These are phyloP conservation scores for Debaryomyces castellii DNA, from an alignment of 805 yeast species.

Conservation along the genomic window DNA sequence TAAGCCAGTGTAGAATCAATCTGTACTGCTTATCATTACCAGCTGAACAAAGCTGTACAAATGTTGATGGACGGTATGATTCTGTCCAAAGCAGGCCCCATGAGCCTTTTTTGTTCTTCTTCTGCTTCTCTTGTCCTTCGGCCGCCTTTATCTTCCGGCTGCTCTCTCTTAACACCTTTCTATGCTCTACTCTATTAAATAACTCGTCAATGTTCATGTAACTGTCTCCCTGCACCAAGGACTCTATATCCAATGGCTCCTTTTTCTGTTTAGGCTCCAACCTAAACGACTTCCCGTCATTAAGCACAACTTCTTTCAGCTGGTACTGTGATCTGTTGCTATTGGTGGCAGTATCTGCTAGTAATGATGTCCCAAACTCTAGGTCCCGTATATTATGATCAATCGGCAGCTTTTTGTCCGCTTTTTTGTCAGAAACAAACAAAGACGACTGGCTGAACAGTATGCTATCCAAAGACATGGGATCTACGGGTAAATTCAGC, in stretches of 20 bases:
- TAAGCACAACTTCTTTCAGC: background rate
- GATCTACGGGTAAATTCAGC: background rate
- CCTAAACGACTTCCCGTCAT: slow-evolving; percentile 7
- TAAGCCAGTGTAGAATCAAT: slow-evolving; percentile 38
- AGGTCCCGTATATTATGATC: background rate
- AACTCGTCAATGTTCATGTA: slow-evolving; percentile 11
- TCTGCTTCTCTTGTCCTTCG: background rate
- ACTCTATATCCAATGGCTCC: background rate
- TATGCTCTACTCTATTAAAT: slow-evolving; percentile 18
- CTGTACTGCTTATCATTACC: slow-evolving; percentile 46
- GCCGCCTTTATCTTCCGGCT: slow-evolving; percentile 6
- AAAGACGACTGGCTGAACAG: slow-evolving; percentile 2
- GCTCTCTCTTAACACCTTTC: slow-evolving; percentile 15
- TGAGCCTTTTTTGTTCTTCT: background rate
- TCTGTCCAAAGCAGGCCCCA: slow-evolving; percentile 34
- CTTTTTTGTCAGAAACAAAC: background rate
- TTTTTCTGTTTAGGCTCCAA: slow-evolving; percentile 5
- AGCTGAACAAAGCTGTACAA: slow-evolving; percentile 39
- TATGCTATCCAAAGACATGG: slow-evolving; percentile 1
- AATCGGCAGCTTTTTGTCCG: background rate
- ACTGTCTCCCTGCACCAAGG: slow-evolving; percentile 1
- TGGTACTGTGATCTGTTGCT: background rate
- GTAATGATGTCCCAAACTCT: background rate
- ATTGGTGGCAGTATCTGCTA: background rate
- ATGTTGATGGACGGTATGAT: slow-evolving; percentile 36